Conservation (phyloP, 2,329 filamentous ascomycete genomes). For the Fusarium papillatum region DNA sequence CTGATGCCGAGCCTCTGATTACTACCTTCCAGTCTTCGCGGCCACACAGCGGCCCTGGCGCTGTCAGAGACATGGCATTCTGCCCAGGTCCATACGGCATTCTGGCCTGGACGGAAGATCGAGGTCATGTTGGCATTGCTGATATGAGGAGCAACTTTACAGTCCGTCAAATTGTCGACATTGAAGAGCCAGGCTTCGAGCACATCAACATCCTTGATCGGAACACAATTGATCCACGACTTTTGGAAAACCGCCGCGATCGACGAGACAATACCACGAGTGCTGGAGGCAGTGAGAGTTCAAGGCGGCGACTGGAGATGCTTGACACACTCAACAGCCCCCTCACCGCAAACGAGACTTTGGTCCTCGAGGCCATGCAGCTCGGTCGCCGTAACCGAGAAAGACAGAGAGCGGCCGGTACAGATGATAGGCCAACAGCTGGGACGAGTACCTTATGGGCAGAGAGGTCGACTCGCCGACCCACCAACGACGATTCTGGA, state of each 20-base stretch:
- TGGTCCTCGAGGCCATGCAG: constrained; percentile 69
- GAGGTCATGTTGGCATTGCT: constrained; percentile 80
- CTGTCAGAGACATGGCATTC: constrained; percentile 92
- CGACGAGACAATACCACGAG: constrained; percentile 46
- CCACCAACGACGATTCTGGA: constrained; percentile 40
- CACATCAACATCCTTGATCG: constrained; percentile 69
- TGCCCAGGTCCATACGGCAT: constrained; percentile 92
- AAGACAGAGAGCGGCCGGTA: constrained; percentile 46
- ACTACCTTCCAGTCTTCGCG: constrained; percentile 85
- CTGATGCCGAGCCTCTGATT: constrained; percentile 72
- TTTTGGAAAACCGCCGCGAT: constrained; percentile 62
- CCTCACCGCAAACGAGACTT: constrained; percentile 66
- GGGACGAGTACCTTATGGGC: constrained; percentile 24
- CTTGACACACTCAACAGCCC: constrained; percentile 64
- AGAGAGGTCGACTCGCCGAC: constrained; percentile 27
- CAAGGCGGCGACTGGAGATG: constrained; percentile 47
- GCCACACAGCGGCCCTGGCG: constrained; percentile 78
- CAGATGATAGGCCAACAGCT: constrained; percentile 31
- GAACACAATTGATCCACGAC: constrained; percentile 65
- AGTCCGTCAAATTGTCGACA: constrained; percentile 76
- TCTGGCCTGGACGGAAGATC: constrained; percentile 93
- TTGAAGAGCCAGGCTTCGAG: constrained; percentile 72
- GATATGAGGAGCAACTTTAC: constrained; percentile 78
- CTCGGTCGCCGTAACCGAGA: constrained; percentile 66
- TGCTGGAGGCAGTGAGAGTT: constrained; percentile 16